Evolutionary conservation across 352 stramenopile genomes (phyloP).

Genomic region (Aphanomyces stellatus): DNA sequence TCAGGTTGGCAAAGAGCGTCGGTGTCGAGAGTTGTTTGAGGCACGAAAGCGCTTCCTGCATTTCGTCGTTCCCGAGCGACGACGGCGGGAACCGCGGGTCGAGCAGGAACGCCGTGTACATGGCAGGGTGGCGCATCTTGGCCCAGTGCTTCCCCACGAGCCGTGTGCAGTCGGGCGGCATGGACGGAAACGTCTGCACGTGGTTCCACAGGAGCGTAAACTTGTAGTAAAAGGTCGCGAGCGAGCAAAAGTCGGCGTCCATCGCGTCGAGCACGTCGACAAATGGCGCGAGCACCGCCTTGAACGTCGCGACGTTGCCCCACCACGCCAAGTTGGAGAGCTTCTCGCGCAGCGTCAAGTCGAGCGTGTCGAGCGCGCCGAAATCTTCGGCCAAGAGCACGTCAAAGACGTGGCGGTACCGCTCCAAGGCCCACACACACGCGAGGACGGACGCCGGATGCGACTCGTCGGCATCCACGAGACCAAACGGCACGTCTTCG

Average conservation of each 20-base stretch:
- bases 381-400: constrained; percentile 46
- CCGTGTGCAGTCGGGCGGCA: constrained; percentile 38
- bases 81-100: constrained; percentile 57
- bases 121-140: constrained; percentile 48
- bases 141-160: constrained; percentile 56
- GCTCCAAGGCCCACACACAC: constrained; percentile 40
- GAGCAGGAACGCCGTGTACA: constrained; percentile 70
- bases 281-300: constrained; percentile 53
- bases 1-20: constrained; percentile 38
- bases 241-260: constrained; percentile 45
- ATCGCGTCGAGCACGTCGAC: constrained; percentile 49
- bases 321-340: constrained; percentile 45
- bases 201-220: constrained; percentile 60
- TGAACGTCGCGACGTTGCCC: constrained; percentile 44
- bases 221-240: constrained; percentile 67
- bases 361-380: constrained; percentile 28
- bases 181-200: constrained; percentile 44
- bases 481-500: constrained; percentile 29
- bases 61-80: constrained; percentile 45
- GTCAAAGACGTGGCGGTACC: constrained; percentile 47
- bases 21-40: constrained; percentile 40
- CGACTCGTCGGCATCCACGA: constrained; percentile 28
- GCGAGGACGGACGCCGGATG: constrained; percentile 33
- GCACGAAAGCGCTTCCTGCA: constrained; percentile 44
- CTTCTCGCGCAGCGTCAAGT: constrained; percentile 30